phyloP scores from a whole-genome alignment of 2,329 filamentous ascomycete genomes.

The Cryphonectria radicalis region DNA sequence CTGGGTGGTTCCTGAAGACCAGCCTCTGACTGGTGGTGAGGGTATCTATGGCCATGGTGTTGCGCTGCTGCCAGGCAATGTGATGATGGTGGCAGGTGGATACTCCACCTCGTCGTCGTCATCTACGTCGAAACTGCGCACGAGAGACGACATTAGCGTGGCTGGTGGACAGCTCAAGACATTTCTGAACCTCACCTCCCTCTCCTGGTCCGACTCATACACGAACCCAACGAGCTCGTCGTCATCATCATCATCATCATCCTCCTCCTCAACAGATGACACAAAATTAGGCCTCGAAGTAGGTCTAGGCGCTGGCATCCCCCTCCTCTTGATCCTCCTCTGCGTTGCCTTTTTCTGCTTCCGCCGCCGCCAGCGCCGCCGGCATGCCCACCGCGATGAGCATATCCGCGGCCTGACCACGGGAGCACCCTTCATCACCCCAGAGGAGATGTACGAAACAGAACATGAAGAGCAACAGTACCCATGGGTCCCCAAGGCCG shows the following conservation, averaged over 20 bases:
- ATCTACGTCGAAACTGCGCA: constrained; percentile 18
- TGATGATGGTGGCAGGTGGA: constrained; percentile 71
- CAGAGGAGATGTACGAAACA: constrained; percentile 53
- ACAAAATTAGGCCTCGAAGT: constrained; percentile 64
- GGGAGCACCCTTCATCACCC: constrained; percentile 27
- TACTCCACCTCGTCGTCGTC: constrained; percentile 50
- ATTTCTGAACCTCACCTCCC: constrained; percentile 63
- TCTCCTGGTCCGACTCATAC: constrained; percentile 57
- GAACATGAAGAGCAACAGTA: constrained; percentile 39
- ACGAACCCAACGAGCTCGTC: constrained; percentile 45
- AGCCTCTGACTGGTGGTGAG: constrained; percentile 43
- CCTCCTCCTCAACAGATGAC: constrained; percentile 31
- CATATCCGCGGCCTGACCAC: constrained; percentile 23
- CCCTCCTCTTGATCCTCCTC: constrained; percentile 52
- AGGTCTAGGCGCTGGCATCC: constrained; percentile 67
- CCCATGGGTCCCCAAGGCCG: constrained; percentile 37
- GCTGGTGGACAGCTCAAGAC: constrained; percentile 35
- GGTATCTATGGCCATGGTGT: constrained; percentile 69
- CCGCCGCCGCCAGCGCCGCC: constrained; percentile 48
- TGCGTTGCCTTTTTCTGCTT: constrained; percentile 51
- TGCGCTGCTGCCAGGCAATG: constrained; percentile 65
- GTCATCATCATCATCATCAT: constrained; percentile 13
- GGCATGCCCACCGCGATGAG: constrained; percentile 46
- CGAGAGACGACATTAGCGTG: constrained; percentile 28
- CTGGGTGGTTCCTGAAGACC: constrained; percentile 66